These are phyloP conservation scores for Solanum peruvianum DNA, from an alignment of 257 asterid species.

Conservation along the genomic window DNA sequence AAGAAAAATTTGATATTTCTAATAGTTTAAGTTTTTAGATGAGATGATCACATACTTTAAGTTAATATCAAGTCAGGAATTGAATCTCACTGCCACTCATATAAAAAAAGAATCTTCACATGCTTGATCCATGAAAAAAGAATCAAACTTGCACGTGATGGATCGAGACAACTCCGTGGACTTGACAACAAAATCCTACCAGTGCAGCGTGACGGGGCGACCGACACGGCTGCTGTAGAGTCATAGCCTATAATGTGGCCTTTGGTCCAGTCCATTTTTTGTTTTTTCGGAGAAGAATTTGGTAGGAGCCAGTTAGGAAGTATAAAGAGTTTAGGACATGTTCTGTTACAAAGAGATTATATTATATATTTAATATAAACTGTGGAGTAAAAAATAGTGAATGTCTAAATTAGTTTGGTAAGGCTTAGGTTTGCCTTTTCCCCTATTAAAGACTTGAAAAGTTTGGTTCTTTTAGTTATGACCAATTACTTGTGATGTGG, in stretches of 20 bases:
- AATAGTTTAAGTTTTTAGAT: fast-evolving
- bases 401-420: background rate
- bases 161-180: constrained; percentile 39
- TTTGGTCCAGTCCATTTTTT: constrained; percentile 50
- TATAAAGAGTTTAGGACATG: background rate
- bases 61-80: fast-evolving
- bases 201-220: constrained; percentile 18
- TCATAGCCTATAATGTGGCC: constrained; percentile 60
- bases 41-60: background rate
- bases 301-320: background rate
- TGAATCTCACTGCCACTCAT: background rate
- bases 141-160: fast-evolving
- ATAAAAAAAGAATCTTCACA: too few relatives aligned
- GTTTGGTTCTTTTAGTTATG: too few relatives aligned
- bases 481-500: too few relatives aligned
- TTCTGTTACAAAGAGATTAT: constrained; percentile 1
- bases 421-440: background rate
- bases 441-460: too few relatives aligned
- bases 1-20: background rate
- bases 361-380: background rate
- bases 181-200: constrained; percentile 47
- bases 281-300: background rate
- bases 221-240: constrained; percentile 46
- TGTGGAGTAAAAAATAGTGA: background rate
- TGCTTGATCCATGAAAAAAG: background rate